These are phyloP conservation scores for Ophiostoma ulmi DNA, from an alignment of 2,329 filamentous ascomycete genomes.

Conservation along the genomic window DNA sequence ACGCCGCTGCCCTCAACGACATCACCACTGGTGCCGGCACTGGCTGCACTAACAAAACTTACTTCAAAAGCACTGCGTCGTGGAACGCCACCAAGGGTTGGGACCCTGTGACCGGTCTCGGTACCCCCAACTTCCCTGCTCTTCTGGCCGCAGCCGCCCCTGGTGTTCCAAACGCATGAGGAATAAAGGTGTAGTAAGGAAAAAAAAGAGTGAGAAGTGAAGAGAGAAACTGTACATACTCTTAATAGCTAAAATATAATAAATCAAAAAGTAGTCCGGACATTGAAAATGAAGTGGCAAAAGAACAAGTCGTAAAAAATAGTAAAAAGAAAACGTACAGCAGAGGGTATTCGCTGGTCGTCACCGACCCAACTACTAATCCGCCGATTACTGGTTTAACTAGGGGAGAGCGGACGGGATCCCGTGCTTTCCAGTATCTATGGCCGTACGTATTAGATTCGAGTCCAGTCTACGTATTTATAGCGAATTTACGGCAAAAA, in stretches of 20 bases:
- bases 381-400: neutral
- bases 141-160: slow-evolving; percentile 24
- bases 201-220: neutral
- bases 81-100: slow-evolving; percentile 35
- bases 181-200: neutral
- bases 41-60: slow-evolving; percentile 29
- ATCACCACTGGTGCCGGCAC: slow-evolving; percentile 29
- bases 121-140: slow-evolving; percentile 29
- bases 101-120: slow-evolving; percentile 35
- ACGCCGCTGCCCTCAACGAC: slow-evolving; percentile 31
- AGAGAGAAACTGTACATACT: neutral
- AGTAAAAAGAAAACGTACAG: neutral
- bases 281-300: too few relatives aligned
- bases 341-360: neutral
- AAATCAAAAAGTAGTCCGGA: neutral
- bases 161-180: slow-evolving; percentile 21
- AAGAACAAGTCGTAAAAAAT: too few relatives aligned
- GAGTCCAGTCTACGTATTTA: too few relatives aligned
- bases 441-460: neutral
- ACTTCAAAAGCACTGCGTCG: slow-evolving; percentile 21
- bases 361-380: neutral
- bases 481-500: too few relatives aligned
- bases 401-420: neutral
- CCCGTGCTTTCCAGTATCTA: neutral
- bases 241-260: neutral